Evolutionary conservation across 768 basidiomycete species (phyloP), one percentile per base, ranked within the genome.

Genomic region (Tephrocybe sp.): DNA sequence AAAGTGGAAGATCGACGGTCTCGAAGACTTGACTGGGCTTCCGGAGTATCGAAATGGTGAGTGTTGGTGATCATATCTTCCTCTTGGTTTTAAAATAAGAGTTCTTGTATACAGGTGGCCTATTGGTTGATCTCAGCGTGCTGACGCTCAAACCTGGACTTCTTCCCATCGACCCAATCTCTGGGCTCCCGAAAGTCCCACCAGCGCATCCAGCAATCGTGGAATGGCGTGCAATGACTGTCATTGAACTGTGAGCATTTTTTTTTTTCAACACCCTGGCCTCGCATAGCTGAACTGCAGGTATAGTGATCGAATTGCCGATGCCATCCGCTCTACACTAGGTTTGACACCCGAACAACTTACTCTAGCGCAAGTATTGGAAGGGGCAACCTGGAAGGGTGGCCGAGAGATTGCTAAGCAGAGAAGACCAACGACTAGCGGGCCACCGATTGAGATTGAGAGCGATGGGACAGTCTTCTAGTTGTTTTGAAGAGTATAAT

Each of bases 361-460:
- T 20, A 78, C 81, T 0, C 79, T 95, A 7, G 87, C 93, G 0
- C 96, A 98, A 65, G 84, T 98, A 0, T 73, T 99, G 31, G 96
- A 98, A 69, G 85, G 86, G 45, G 95, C 94, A 1, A 98, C 94
- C 0, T 99, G 96, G 96, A 96, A 95, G 63, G 93, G 92, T 1
- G 96, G 96, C 3, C 75, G 96, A 4, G 92, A 96, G 69, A 90
- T 98, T 34, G 96, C 96, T 3, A 88, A 84, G 64, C 67, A 75
- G 64, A 84, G 80, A 65, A 72, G 95, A 4, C 87, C 85, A 0
- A 72, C 75, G 38, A 84, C 81, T 0, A 84, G 88, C 6, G 92
- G 92, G 0, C 92, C 91, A 0, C 90, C 90, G 1, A 89, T 93
- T 60, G 89, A 90, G 53, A 91, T 92, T 51, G 78, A 84, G 53